Conservation (phyloP, 768 basidiomycete species). For the Hydnum rufescens region DNA sequence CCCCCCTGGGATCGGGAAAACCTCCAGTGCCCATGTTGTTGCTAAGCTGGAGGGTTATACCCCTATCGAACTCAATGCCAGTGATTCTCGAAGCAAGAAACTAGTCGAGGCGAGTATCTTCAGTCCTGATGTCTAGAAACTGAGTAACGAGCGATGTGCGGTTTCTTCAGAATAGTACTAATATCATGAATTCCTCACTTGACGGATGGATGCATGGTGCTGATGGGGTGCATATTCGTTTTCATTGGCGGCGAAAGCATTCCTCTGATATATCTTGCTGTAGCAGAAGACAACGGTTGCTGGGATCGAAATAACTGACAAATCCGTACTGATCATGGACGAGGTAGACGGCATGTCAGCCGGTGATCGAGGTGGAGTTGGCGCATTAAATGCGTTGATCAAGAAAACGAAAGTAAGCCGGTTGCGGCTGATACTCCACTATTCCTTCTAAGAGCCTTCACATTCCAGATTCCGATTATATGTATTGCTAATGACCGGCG, state of each 20-base stretch:
- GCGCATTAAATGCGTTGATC: constrained; percentile 77
- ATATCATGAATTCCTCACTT: constrained; percentile 71
- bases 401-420: constrained; percentile 65
- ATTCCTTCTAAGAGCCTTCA: neutral
- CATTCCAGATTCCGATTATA: constrained; percentile 71
- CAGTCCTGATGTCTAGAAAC: neutral
- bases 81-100: constrained; percentile 89
- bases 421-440: neutral
- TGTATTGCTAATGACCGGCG: constrained; percentile 87
- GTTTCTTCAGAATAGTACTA: constrained; percentile 55
- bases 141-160: neutral
- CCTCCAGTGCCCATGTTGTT: constrained; percentile 83
- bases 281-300: constrained; percentile 38
- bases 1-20: constrained; percentile 94
- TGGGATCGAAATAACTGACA: constrained; percentile 57
- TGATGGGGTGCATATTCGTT: constrained; percentile 20
- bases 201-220: constrained; percentile 63
- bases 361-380: constrained; percentile 91
- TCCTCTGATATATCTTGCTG: neutral
- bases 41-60: constrained; percentile 81
- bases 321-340: constrained; percentile 90
- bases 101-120: constrained; percentile 54
- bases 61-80: constrained; percentile 91
- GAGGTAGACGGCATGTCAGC: constrained; percentile 99
- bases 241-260: too few relatives aligned